Evolutionary conservation across 805 yeast genomes (phyloP), one percentile per base, ranked within the genome.

Genomic region (Ogataea nonfermentans): DNA sequence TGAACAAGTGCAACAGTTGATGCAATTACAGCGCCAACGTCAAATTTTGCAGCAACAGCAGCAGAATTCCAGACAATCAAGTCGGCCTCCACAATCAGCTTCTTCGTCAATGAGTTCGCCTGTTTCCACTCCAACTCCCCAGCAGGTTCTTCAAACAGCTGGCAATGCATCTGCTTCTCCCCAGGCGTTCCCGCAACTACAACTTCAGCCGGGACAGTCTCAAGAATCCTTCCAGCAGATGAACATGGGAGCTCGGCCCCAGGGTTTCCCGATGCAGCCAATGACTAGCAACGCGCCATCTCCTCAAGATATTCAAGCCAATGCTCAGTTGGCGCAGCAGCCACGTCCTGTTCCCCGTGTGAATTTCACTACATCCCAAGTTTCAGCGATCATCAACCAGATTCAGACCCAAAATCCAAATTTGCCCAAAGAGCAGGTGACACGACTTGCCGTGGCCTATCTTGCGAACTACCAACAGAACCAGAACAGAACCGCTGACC

Each of bases 381-480:
- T 81, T 4, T 72, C 84, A 8, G 81, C 84, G 1, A 72, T 81
- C 29, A 75, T 81, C 41, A 76, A 70, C 48, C 78, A 80, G 31
- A 80, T 81, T 38, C 84, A 80, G 54, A 62, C 72, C n/a, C 79
- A 79, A 50, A 75, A 81, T 55, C 88, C 88, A 2, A 73, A 69
- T 23, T 62, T 79, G 54, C 67, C 78, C 9, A 78, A 78, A 44
- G 81, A 76, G 41, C 83, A 81, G 51, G 84, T 81, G 1, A 77
- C 83, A 2, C 73, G 76, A 42, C 66, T 80, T 41, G 86, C 87
- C 2, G 83, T 83, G 3, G 70, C 79, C 11, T 79, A 79, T 50
- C 57, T 80, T 46, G 79, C 84, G 1, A 74, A 70, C 44, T 60
- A 76, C 24, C 83, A 78, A 55, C 76, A 71, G 43, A 69, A 50